Base-by-base conservation (phyloP, 1,284 basidiomycete species). In the Clitocybe nebularis region DNA sequence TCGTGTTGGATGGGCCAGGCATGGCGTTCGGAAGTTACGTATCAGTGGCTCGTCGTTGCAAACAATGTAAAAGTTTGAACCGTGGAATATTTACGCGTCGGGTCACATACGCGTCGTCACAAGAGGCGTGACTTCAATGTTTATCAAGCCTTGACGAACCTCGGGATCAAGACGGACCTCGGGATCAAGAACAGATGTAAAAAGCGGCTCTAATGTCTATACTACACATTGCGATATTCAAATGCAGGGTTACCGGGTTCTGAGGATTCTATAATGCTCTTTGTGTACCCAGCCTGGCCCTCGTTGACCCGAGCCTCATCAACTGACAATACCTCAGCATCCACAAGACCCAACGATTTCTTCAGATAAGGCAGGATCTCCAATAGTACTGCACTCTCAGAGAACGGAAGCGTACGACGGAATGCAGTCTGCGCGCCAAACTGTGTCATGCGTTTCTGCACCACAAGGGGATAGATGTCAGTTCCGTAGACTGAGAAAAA, bases 211-310 rank as follows among this genome's bases (percentile, higher is more conserved):
- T 32, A 32, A 29, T 16, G 19, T 32, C 11, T 35, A 16, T 17
- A 16, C 41, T 61, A 66, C 28, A 83, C 79, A 62, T 89, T 87
- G 50, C 81, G 81, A 67, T 91, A 94, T 60, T 92, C 86, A 53
- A 92, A 85, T 8, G 82, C 84, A 28, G 93, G 93, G 25, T 70
- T 74, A 14, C 90, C 93, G 13, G 95, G 95, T 67, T 97, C 93
- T 19, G 92, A 87, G 10, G 69, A 70, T 52, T 95, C 93, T 39
- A 94, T 80, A 52, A 91, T 84, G 47, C 59, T 66, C 52, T 74
- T 74, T 13, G 77, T 81, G 58, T 79, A 84, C 0, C 82, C 81
- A 3, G 71, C 65, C 35, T 67, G 64, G n/a, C 66, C 72, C 23
- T 71, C 68, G 13, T 41, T 22, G 2, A 11, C 39, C 54, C 71